Base-by-base conservation (phyloP, 2,329 filamentous ascomycete species). In the Helicocarpus griseus region DNA sequence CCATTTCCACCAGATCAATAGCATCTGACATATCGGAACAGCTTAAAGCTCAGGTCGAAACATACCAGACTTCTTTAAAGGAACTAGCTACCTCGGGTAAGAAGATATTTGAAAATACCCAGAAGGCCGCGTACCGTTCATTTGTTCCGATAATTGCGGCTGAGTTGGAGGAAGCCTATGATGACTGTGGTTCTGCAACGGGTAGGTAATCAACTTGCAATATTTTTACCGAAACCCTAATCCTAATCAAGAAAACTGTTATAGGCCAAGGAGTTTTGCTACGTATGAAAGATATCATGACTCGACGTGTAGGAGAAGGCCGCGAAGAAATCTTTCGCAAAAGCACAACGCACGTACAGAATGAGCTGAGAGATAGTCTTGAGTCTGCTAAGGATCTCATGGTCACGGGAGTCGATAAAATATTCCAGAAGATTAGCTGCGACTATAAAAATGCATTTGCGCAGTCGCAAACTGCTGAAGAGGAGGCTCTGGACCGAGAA, bases 91-190 rank as follows among this genome's bases (percentile, higher is more conserved):
- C 35, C 9, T 19, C 38, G 6, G 13, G 31, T 48, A 29, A 14
- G 2, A 5, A 3, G 1, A 2, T n/a, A 33, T 50, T 24, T 35
- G n/a, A 14, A 9, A 4, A 17, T 22, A 35, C n/a, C 29, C 52
- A 13, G 17, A 71, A 75, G 26, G 73, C 78, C 3, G 73, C 75
- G 14, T 81, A 74, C 57, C 74, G 79, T 5, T 66, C 75, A 29
- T 80, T 82, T 51, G 71, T 68, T 0, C 78, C 76, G 0, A 66
- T 67, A 2, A 73, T 83, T 48, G 60, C 64, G 2, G 38, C 54
- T 0, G 63, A 62, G 28, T 79, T 83, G 74, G 54, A 56, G 2
- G 53, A 62, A 1, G 73, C 69, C 0, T 83, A 83, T 58, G 51
- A 66, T 0, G 48, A 46, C 0, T 80, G 77, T 58, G 54, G 61